Conservation (phyloP, 352 stramenopile species). For the Pelagophyceae sp. region DNA sequence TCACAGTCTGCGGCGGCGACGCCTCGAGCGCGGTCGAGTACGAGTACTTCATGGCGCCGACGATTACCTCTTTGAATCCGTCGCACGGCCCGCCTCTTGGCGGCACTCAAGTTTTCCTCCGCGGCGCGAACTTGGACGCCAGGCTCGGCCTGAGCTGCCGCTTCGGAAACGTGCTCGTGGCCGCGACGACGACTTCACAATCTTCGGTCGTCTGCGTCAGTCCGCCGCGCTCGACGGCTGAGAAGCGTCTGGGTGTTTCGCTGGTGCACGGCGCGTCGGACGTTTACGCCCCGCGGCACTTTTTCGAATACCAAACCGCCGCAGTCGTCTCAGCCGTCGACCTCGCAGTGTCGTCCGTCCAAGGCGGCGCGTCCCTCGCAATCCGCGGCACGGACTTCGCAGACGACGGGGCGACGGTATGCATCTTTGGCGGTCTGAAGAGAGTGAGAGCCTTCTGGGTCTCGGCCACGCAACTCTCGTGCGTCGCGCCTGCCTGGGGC, state of each 20-base stretch:
- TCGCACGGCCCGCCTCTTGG: background rate
- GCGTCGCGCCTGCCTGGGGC: background rate
- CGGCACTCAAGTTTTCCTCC: background rate
- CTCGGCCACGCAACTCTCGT: background rate
- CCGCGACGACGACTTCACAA: background rate
- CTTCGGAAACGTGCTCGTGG: constrained; percentile 9
- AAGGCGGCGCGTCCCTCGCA: background rate
- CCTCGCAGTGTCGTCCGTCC: constrained; percentile 22
- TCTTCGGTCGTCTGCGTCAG: background rate
- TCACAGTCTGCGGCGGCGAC: background rate
- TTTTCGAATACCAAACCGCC: constrained; percentile 33
- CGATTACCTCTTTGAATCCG: constrained; percentile 2
- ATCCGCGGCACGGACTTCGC: background rate
- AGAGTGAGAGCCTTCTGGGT: background rate
- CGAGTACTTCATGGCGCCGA: constrained; percentile 6
- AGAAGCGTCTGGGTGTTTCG: background rate
- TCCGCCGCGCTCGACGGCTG: background rate
- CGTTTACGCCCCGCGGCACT: background rate
- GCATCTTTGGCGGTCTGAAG: background rate
- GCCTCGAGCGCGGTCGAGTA: background rate
- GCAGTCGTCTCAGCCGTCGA: constrained; percentile 29
- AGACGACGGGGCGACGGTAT: background rate
- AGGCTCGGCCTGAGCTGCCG: constrained; percentile 15
- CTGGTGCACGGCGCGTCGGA: background rate
- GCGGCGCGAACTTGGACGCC: constrained; percentile 4